Evolutionary conservation across 768 basidiomycete genomes (phyloP).

Genomic region (Leucocoprinus sp.): DNA sequence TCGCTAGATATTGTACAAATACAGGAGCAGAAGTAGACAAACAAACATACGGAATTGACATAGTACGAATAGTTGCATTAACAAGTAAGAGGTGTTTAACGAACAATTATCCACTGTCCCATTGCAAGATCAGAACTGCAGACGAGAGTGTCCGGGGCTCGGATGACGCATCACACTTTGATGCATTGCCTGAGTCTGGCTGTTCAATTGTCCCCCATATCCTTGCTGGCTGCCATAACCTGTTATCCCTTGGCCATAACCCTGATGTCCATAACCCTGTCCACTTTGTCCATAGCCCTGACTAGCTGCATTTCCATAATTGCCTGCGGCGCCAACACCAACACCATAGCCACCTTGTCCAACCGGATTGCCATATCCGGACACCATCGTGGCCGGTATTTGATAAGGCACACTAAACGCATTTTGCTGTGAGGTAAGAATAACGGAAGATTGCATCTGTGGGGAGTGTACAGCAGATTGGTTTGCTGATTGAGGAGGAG

Average conservation of each 20-base stretch:
- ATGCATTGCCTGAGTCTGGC: slow-evolving; percentile 70
- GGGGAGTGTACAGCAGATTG: slow-evolving; percentile 31
- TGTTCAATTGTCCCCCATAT: slow-evolving; percentile 18
- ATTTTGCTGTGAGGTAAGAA: slow-evolving; percentile 18
- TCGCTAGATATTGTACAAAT: slow-evolving; percentile 25
- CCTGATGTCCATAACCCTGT: slow-evolving; percentile 24
- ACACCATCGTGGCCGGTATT: slow-evolving; percentile 57
- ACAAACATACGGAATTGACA: neutral
- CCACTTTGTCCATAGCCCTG: slow-evolving; percentile 44
- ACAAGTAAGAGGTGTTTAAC: slow-evolving; percentile 36
- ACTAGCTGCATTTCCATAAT: slow-evolving; percentile 19
- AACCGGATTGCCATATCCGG: slow-evolving; percentile 17
- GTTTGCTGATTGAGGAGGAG: slow-evolving; percentile 32
- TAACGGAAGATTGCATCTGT: slow-evolving; percentile 25
- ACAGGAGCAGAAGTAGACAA: slow-evolving; percentile 14
- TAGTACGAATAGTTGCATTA: slow-evolving; percentile 17
- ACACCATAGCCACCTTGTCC: slow-evolving; percentile 8
- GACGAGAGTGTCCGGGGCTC: slow-evolving; percentile 43
- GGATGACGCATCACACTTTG: slow-evolving; percentile 81
- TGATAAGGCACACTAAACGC: slow-evolving; percentile 53
- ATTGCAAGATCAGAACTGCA: slow-evolving; percentile 16
- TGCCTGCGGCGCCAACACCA: slow-evolving; percentile 11
- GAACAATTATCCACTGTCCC: slow-evolving; percentile 42
- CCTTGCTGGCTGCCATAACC: slow-evolving; percentile 16
- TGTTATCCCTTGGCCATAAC: slow-evolving; percentile 24